Evolutionary conservation across 1,139 yeast genomes (phyloP), one percentile per base, ranked within the genome.

Genomic region (Saccharomyces pastorianus): DNA sequence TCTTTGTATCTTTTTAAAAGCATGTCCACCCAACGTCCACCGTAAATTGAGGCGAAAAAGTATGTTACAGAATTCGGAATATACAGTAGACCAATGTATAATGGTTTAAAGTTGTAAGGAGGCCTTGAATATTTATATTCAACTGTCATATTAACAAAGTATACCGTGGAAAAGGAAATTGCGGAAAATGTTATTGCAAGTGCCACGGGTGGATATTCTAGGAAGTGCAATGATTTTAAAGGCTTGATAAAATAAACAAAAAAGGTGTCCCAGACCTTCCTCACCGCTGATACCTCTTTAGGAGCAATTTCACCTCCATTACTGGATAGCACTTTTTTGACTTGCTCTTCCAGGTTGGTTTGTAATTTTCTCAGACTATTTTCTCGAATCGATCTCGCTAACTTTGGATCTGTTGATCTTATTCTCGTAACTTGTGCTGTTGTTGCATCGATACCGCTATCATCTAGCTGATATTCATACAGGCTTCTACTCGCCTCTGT

Each of bases 11-110:
- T 74, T 51, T 72, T 75, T 50, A 88, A 71, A 47, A 87, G 71
- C 42, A 71, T 67, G 68, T 89, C 96, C 55, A 83, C 83, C 87
- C 93, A 88, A 58, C 78, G 76, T 1, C 96, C 96, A 31, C 95
- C 95, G 56, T 80, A 72, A 14, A 88, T 70, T 2, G 93, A 84
- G 0, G 95, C 93, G 49, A 84, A 61, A 41, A 88, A 71, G 64
- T 88, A 88, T 0, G 93, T 83, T 17, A 87, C 79, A 0, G 96
- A 87, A 68, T 88, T 88, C 46, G 96, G 96, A 46, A 89, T 82
- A 70, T 88, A 89, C 58, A 86, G 76, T 46, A 89, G 73, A 48
- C 96, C 96, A 52, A 85, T 78, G 55, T 84, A 77, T 53, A 88
- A 71, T 1, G 86, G 70, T 46, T 75, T 73, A 73, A 85, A 88